Evolutionary conservation across 257 asterid genomes (phyloP).

Genomic region (Fraxinus pennsylvanica): DNA sequence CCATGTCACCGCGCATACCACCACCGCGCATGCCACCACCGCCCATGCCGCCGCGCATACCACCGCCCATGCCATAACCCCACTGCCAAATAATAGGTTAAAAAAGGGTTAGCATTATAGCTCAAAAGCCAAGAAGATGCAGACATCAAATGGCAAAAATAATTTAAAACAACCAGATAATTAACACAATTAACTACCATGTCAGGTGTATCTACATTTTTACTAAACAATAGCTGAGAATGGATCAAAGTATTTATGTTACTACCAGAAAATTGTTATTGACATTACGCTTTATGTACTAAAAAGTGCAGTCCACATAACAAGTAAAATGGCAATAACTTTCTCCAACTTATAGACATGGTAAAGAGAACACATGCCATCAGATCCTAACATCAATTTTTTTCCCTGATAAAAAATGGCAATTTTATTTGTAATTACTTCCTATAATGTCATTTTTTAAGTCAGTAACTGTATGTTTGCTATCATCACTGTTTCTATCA

Average conservation of each 20-base stretch:
- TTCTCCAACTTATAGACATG: not conserved
- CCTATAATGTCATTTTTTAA: not conserved
- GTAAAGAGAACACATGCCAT: not conserved
- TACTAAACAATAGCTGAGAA: not conserved
- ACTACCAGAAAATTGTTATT: not conserved
- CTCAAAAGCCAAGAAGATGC: not conserved
- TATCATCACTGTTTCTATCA: not conserved
- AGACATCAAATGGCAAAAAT: not conserved
- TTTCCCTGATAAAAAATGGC: not conserved
- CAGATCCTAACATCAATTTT: not conserved
- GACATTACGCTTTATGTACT: not conserved
- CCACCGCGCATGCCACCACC: constrained; percentile 11
- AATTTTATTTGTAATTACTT: not conserved
- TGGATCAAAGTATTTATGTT: not conserved
- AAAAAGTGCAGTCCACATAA: not conserved
- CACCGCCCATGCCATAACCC: not conserved
- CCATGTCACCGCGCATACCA: constrained; percentile 19
- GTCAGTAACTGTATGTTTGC: not conserved
- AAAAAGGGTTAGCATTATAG: not conserved
- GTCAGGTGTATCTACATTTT: not conserved
- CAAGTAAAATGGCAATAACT: not conserved
- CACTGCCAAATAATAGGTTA: not conserved
- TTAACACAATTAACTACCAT: not conserved
- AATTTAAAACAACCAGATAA: not conserved
- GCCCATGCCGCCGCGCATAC: constrained; percentile 32